Evolutionary conservation across 1,284 basidiomycete genomes (phyloP).

Genomic region (Rhodotorula sp.): DNA sequence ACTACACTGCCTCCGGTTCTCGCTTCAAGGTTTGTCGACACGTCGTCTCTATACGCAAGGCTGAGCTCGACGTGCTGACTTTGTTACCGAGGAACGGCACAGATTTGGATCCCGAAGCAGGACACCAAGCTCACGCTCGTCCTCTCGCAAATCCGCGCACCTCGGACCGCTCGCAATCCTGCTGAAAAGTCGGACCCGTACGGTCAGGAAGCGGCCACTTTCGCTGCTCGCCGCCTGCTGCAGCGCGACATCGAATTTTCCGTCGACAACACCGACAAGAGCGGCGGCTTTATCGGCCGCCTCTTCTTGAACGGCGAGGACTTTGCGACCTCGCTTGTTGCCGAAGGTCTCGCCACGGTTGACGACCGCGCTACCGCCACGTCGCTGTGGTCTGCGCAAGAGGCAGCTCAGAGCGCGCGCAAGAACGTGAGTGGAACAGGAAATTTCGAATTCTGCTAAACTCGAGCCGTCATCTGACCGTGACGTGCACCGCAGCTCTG

Average conservation of each 20-base stretch:
- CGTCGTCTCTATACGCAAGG: constrained; percentile 20
- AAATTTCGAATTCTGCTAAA: too few relatives aligned
- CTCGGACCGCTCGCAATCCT: constrained; percentile 56
- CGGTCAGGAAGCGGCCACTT: constrained; percentile 78
- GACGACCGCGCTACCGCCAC: constrained; percentile 82
- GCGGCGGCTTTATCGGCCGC: constrained; percentile 88
- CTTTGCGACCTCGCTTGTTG: constrained; percentile 75
- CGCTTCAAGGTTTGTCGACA: constrained; percentile 72
- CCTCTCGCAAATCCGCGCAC: constrained; percentile 58
- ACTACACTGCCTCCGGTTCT: constrained; percentile 89
- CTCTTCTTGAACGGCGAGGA: constrained; percentile 65
- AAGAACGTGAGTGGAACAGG: constrained; percentile 54
- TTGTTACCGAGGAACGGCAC: neutral
- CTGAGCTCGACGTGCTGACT: neutral
- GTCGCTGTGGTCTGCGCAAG: constrained; percentile 79
- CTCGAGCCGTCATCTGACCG: constrained; percentile 68
- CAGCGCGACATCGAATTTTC: constrained; percentile 94
- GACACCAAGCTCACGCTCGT: constrained; percentile 87
- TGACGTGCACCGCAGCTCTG: constrained; percentile 5
- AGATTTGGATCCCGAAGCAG: constrained; percentile 84
- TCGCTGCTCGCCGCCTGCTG: constrained; percentile 74
- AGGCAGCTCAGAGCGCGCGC: constrained; percentile 56
- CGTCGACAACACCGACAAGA: constrained; percentile 85
- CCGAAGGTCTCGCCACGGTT: constrained; percentile 73
- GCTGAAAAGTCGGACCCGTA: constrained; percentile 87